These are phyloP conservation scores for Macrolepiota dolichaula DNA, from an alignment of 768 basidiomycete genomes.

Conservation along the genomic window DNA sequence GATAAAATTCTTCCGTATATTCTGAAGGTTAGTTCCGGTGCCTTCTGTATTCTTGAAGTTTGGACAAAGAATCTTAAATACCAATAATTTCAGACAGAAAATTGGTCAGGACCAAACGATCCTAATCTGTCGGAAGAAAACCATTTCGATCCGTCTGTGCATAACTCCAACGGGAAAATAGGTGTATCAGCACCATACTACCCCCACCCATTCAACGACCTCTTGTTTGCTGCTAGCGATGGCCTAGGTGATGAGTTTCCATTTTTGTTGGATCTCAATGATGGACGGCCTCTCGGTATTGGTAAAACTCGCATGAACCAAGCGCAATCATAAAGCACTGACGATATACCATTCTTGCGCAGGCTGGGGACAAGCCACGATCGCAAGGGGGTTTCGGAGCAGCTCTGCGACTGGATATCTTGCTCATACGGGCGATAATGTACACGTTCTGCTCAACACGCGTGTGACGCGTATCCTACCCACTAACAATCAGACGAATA, in stretches of 20 bases:
- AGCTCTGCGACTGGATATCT: conserved; percentile 23
- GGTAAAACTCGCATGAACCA: conserved; percentile 21
- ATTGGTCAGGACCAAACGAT: conserved; percentile 12
- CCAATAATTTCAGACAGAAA: background rate
- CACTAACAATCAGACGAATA: conserved; percentile 21
- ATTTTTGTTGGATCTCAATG: conserved; percentile 38
- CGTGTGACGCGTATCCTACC: conserved; percentile 14
- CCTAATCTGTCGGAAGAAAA: conserved; percentile 10
- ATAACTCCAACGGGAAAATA: conserved; percentile 21
- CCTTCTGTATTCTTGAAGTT: background rate
- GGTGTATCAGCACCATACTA: conserved; percentile 23
- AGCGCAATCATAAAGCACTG: background rate
- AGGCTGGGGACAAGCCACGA: conserved; percentile 21
- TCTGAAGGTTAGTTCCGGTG: background rate
- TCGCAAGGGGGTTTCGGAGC: conserved; percentile 18
- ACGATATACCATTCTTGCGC: background rate
- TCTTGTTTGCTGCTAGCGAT: conserved; percentile 21
- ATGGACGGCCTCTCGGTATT: conserved; percentile 36
- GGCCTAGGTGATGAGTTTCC: conserved; percentile 30
- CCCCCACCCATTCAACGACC: conserved; percentile 8
- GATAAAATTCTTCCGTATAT: conserved; percentile 10
- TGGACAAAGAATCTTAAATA: background rate
- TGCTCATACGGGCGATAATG: conserved; percentile 19
- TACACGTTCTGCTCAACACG: conserved; percentile 19
- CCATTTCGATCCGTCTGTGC: conserved; percentile 27